Percentiles rank a stretch among this genome's conserved stretches.
phyloP scores from a whole-genome alignment of 371 early-diverging fungal species.

The Mucor piriformis region DNA sequence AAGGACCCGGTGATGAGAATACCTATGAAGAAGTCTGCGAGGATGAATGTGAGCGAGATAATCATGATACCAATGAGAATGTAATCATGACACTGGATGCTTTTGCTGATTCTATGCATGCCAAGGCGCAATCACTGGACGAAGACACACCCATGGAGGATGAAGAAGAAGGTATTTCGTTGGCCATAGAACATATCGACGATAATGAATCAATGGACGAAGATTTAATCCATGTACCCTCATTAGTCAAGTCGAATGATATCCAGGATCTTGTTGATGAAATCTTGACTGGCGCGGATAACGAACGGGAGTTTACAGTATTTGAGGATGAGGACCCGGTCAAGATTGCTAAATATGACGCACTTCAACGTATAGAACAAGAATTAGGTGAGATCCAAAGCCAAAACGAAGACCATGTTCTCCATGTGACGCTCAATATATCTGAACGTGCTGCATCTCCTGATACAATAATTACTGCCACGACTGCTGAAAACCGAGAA shows the following conservation, averaged over 20 bases:
- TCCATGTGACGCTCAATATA: slow-evolving; percentile 30
- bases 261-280: slow-evolving; percentile 7
- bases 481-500: slow-evolving; percentile 28
- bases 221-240: slow-evolving; percentile 2
- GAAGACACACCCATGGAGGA: not conserved
- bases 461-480: slow-evolving; percentile 13
- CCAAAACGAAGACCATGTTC: slow-evolving; percentile 20
- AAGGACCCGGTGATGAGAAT: no score
- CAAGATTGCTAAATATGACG: slow-evolving; percentile 21
- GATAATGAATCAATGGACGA: not conserved
- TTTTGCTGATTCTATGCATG: slow-evolving; percentile 4
- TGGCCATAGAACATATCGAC: slow-evolving; percentile 20
- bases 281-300: not conserved
- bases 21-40: slow-evolving; percentile 8
- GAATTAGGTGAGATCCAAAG: slow-evolving; percentile 30
- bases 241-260: not conserved
- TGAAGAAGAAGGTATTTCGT: slow-evolving; percentile 3
- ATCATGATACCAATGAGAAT: slow-evolving; percentile 1
- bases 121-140: slow-evolving; percentile 2
- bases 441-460: slow-evolving; percentile 17
- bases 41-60: not conserved
- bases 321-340: slow-evolving; percentile 20
- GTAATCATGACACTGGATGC: not conserved
- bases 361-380: slow-evolving; percentile 26
- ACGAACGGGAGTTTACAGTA: not conserved